These are phyloP conservation scores for Rhododendron simsii DNA, from an alignment of 148 eudicot species.

Conservation along the genomic window DNA sequence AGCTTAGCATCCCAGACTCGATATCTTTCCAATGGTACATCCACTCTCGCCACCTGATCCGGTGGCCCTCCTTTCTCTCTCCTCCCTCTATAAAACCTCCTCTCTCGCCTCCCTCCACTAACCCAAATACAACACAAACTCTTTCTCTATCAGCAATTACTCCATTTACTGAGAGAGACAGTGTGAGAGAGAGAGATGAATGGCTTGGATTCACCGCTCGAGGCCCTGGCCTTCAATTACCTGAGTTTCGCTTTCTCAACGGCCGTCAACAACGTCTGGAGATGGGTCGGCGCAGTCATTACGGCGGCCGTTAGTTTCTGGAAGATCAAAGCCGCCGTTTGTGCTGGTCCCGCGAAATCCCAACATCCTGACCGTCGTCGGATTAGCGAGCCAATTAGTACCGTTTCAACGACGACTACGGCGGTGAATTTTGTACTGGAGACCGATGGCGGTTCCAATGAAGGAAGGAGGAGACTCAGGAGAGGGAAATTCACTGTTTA, in stretches of 20 bases:
- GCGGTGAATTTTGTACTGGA: neutral
- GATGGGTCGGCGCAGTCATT: conserved; percentile 10
- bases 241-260: conserved; percentile 26
- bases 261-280: conserved; percentile 41
- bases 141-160: neutral
- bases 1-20: neutral
- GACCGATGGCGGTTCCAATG: neutral
- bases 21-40: conserved; percentile 12
- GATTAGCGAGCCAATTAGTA: neutral
- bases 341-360: neutral
- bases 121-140: neutral
- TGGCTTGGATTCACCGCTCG: conserved; percentile 29
- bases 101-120: neutral
- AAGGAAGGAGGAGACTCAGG: conserved; percentile 5
- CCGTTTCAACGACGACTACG: neutral
- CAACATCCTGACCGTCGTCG: neutral
- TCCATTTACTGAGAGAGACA: neutral
- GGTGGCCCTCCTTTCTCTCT: conserved; percentile 6
- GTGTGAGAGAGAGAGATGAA: conserved; percentile 14
- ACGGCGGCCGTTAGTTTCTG: conserved; percentile 49
- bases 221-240: conserved; percentile 31
- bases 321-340: conserved; percentile 18
- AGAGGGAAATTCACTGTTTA: conserved; percentile 32
- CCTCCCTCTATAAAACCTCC: neutral
- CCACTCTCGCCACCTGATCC: neutral